These are phyloP conservation scores for Musa troglodytarum DNA, from an alignment of 176 grass and related monocot species.

Conservation along the genomic window DNA sequence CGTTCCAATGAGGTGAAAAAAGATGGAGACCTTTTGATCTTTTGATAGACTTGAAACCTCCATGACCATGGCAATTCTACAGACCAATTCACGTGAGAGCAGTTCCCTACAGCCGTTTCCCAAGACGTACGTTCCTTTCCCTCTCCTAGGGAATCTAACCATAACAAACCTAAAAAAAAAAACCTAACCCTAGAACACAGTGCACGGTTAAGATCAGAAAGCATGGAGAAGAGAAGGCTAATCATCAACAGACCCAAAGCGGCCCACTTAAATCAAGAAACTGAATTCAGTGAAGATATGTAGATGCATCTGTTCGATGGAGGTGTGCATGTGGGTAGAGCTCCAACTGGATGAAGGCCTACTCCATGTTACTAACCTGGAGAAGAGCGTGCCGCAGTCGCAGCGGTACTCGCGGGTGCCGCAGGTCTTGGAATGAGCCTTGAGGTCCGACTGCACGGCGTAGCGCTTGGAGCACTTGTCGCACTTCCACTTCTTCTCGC, in stretches of 20 bases:
- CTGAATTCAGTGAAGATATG: not conserved
- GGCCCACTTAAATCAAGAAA: not conserved
- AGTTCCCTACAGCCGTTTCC: slow-evolving; percentile 3
- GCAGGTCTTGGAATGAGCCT: slow-evolving; percentile 99
- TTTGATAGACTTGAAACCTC: not conserved
- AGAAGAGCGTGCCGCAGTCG: slow-evolving; percentile 98
- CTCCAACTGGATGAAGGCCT: too few species aligned
- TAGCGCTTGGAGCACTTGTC: slow-evolving; percentile 98
- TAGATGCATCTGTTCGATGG: not conserved
- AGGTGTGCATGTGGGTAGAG: too few species aligned
- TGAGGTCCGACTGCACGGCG: slow-evolving; percentile 95
- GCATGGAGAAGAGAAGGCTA: not conserved
- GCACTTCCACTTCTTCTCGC: slow-evolving; percentile 99
- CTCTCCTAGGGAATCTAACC: slow-evolving; percentile 25
- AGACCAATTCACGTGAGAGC: slow-evolving; percentile 15
- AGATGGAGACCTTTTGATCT: not conserved
- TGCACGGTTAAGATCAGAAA: not conserved
- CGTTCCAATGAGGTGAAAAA: not conserved
- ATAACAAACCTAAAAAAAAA: slow-evolving; percentile 27
- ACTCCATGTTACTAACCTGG: slow-evolving; percentile 34
- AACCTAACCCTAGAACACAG: slow-evolving; percentile 12
- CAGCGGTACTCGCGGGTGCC: slow-evolving; percentile 96
- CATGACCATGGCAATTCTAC: not conserved
- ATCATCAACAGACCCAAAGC: not conserved
- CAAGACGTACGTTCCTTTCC: not conserved